Evolutionary conservation across 2,329 filamentous ascomycete genomes (phyloP).

Genomic region (Hymenoscyphus albidus): DNA sequence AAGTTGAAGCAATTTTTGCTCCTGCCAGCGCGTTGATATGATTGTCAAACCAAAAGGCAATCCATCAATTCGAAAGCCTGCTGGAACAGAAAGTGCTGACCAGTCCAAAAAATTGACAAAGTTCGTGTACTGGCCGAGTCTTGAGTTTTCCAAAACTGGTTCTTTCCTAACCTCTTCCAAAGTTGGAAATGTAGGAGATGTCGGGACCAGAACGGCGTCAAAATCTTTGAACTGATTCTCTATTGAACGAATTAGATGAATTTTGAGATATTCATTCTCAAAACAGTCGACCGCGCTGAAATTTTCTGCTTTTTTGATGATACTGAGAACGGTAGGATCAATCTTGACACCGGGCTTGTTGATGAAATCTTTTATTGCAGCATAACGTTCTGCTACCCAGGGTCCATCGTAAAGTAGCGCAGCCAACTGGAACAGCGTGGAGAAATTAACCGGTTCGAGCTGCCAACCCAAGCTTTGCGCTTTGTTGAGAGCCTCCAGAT

Average conservation of each 20-base stretch:
- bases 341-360: constrained; percentile 33
- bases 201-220: constrained; percentile 53
- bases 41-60: constrained; percentile 40
- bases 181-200: constrained; percentile 49
- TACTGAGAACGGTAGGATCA: constrained; percentile 38
- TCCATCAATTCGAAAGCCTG: constrained; percentile 37
- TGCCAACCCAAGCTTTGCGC: constrained; percentile 38
- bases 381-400: constrained; percentile 50
- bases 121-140: constrained; percentile 54
- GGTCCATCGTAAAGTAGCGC: constrained; percentile 48
- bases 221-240: constrained; percentile 41
- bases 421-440: constrained; percentile 43
- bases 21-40: constrained; percentile 38
- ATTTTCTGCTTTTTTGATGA: constrained; percentile 39
- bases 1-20: constrained; percentile 28
- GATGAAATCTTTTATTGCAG: constrained; percentile 47
- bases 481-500: constrained; percentile 41
- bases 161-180: constrained; percentile 48
- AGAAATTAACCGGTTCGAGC: constrained; percentile 37
- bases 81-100: constrained; percentile 47
- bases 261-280: constrained; percentile 38
- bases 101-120: constrained; percentile 59
- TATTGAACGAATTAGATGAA: constrained; percentile 41
- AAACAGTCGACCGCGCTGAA: constrained; percentile 40
- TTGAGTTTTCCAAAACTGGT: constrained; percentile 51